These are phyloP conservation scores for Gymnopilus junonius DNA, from an alignment of 768 basidiomycete species.

Conservation along the genomic window DNA sequence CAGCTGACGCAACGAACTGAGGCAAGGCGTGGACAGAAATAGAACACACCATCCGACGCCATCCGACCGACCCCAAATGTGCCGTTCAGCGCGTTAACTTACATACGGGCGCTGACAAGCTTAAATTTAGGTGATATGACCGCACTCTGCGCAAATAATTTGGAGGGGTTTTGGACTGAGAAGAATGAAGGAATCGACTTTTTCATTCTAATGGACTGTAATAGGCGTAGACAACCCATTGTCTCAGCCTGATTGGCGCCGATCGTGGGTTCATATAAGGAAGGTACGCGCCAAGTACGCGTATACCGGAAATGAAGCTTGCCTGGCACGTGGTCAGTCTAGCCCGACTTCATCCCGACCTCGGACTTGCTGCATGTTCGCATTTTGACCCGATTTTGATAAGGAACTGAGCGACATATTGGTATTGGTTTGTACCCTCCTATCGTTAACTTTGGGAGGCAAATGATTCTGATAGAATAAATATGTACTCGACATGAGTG, in stretches of 20 bases:
- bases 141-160: not conserved
- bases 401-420: too few species aligned
- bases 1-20: constrained; percentile 11
- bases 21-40: constrained; percentile 1
- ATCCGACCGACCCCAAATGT: constrained; percentile 3
- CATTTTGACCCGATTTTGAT: too few species aligned
- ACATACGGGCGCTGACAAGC: not conserved
- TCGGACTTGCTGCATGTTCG: not conserved
- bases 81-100: not conserved
- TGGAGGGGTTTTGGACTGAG: not conserved
- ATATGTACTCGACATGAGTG: too few species aligned
- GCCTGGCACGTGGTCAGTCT: not conserved
- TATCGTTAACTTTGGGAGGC: too few species aligned
- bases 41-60: constrained; percentile 14
- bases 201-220: too few species aligned
- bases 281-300: not conserved
- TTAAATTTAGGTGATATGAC: not conserved
- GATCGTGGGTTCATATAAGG: not conserved
- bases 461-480: too few species aligned
- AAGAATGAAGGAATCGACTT: not conserved
- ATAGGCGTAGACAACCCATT: not conserved
- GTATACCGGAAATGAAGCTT: not conserved
- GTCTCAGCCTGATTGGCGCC: not conserved
- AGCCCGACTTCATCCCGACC: not conserved
- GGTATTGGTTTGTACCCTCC: too few species aligned